Conservation (phyloP, 148 eudicot genomes). For the Camellia lanceoleosa region DNA sequence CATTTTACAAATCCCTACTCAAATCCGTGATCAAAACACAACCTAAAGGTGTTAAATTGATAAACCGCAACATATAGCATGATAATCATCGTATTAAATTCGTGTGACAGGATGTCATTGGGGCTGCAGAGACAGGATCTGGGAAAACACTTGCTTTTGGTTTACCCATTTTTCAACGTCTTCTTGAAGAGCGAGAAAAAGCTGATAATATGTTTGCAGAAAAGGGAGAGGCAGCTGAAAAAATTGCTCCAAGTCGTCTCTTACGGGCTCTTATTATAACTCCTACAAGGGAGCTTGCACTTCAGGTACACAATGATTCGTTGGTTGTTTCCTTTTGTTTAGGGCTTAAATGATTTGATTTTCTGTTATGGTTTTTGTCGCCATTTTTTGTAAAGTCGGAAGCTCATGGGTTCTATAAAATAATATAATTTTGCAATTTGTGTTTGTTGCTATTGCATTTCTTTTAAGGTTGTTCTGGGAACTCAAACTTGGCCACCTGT, state of each 20-base stretch:
- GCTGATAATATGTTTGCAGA: conserved; percentile 44
- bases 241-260: conserved; percentile 51
- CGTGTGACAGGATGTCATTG: conserved; percentile 76
- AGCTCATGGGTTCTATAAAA: too few species aligned
- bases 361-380: neutral
- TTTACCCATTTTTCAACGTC: conserved; percentile 88
- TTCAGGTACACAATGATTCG: conserved; percentile 52
- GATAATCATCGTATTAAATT: conserved; percentile 7
- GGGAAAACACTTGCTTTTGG: conserved; percentile 99
- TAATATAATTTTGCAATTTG: neutral
- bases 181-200: conserved; percentile 87
- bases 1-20: too few species aligned
- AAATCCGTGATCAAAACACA: too few species aligned
- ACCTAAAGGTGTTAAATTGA: neutral
- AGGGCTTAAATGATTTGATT: neutral
- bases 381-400: neutral
- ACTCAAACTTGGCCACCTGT: neutral
- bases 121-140: conserved; percentile 99
- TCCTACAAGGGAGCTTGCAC: conserved; percentile 96
- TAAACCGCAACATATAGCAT: conserved; percentile 9
- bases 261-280: conserved; percentile 82
- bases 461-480: neutral
- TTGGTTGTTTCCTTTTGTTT: conserved; percentile 1
- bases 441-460: neutral
- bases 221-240: conserved; percentile 49